Evolutionary conservation across 495 filamentous ascomycete genomes (phyloP).

Genomic region (Hypoxylon lenormandii): DNA sequence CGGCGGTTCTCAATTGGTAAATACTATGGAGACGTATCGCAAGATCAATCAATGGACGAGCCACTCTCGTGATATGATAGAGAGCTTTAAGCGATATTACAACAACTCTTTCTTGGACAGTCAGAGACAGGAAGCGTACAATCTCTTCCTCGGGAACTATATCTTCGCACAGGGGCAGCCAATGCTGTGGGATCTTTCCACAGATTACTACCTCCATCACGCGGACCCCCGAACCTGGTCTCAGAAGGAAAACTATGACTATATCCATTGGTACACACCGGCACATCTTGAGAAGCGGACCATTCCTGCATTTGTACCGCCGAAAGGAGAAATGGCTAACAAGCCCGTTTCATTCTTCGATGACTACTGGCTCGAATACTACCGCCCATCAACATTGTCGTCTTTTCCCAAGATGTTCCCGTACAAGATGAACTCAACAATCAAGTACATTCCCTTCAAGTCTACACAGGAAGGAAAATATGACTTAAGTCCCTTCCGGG

Average conservation of each 20-base stretch:
- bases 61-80: slow-evolving; percentile 97
- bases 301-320: slow-evolving; percentile 61
- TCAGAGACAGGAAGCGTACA: slow-evolving; percentile 97
- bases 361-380: slow-evolving; percentile 99
- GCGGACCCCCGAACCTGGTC: slow-evolving; percentile 79
- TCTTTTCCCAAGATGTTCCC: slow-evolving; percentile 89
- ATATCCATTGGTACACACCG: slow-evolving; percentile 88
- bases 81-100: slow-evolving; percentile 98
- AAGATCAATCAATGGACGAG: slow-evolving; percentile 99
- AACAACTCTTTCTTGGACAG: slow-evolving; percentile 98
- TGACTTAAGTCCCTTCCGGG: slow-evolving; percentile 85
- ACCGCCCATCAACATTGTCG: slow-evolving; percentile 84
- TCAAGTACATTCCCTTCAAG: slow-evolving; percentile 81
- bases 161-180: slow-evolving; percentile 89
- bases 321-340: slow-evolving; percentile 58
- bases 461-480: slow-evolving; percentile 75
- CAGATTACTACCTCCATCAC: slow-evolving; percentile 97
- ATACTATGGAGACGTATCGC: slow-evolving; percentile 98
- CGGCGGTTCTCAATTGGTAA: slow-evolving; percentile 95
- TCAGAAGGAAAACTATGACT: slow-evolving; percentile 71
- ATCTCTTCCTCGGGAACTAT: slow-evolving; percentile 97
- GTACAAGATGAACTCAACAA: slow-evolving; percentile 87
- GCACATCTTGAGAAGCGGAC: slow-evolving; percentile 72
- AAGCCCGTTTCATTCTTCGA: slow-evolving; percentile 79
- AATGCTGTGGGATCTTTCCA: slow-evolving; percentile 96